Evolutionary conservation across 495 filamentous ascomycete genomes (phyloP), one percentile per base, ranked within the genome.

Genomic region (Aspergillus incahuasiensis): DNA sequence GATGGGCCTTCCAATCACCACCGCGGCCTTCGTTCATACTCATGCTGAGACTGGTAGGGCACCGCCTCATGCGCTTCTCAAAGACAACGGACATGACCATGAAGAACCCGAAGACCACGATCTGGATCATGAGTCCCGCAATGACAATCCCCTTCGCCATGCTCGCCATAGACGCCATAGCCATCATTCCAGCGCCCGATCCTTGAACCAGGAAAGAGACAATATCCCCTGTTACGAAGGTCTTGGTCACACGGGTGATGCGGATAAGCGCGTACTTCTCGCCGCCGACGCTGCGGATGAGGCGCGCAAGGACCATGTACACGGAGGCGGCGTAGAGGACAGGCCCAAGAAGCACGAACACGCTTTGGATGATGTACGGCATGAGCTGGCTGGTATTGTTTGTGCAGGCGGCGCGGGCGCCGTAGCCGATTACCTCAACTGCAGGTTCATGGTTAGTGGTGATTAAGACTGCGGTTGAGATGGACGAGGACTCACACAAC

Each of bases 221-320:
- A 12, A 69, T 57, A 42, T 70, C 68, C 28, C 68, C 69, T 28
- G 67, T 24, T 19, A 71, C 67, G 38, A 73, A 75, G 32, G 68
- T 58, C 48, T 63, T 48, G 28, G 63, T 70, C 3, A 70, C 41
- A 53, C 60, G 59, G n/a, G 60, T 63, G 12, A 55, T 30, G 0
- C 61, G 56, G 35, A 68, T 63, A 41, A 50, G 55, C 43, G 64
- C 65, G 22, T 62, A 60, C 13, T 63, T 32, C 39, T 82, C 79
- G 18, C 70, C 80, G 22, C 75, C 63, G 8, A 78, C 68, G 24
- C 74, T 60, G 25, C 63, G 67, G 24, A 82, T 75, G 8, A 83
- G 52, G 0, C 80, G 72, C 0, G 74, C 81, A 32, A 84, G 79
- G 19, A 75, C 68, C 78, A 82, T 84, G 67, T 83, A 84, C 28